Evolutionary conservation across 2,329 filamentous ascomycete species (phyloP), one percentile per base, ranked within the genome.

Genomic region (Penicillium janthinellum): DNA sequence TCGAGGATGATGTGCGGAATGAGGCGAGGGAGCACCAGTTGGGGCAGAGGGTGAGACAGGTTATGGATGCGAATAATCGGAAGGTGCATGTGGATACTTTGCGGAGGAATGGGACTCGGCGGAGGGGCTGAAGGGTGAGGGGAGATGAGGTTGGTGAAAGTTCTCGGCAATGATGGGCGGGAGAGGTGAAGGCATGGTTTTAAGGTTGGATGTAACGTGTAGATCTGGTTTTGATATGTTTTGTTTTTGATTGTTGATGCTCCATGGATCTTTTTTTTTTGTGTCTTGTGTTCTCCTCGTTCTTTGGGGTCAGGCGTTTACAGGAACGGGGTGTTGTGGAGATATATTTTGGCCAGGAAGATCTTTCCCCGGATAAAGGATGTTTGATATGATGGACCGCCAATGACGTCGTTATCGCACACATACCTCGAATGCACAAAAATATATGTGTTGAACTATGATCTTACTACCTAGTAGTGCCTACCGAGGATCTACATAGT

Each of bases 1-100:
- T 83, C 4, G 73, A 82, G 28, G 83, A 85, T 48, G 83, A 84
- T 67, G 63, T 83, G 25, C 75, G 77, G 54, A 75, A 77, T 15
- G 75, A 78, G 59, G 61, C 71, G 39, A 71, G 76, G 31, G 72
- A 75, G 41, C 64, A 74, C 51, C 71, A 74, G 56, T 66, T 74
- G 20, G 69, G 71, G 31, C 70, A 71, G 41, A 70, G 70, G 55
- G 68, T 77, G 25, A 63, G 69, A 41, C 69, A 65, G 44, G 67
- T 69, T 10, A 61, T 77, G 25, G 72, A 75, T 57, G 63, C 67
- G 57, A 68, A 69, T 25, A 75, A 70, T 57, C 69, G 65, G 35
- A 75, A 71, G 59, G 62, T 66, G 25, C 67, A 61, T 58, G 66
- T 59, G 34, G 67, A 60, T 15, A 63, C 66, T 37, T 53, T 63